These are phyloP conservation scores for Diddensiella caesifluorescens DNA, from an alignment of 805 yeast species.

Conservation along the genomic window DNA sequence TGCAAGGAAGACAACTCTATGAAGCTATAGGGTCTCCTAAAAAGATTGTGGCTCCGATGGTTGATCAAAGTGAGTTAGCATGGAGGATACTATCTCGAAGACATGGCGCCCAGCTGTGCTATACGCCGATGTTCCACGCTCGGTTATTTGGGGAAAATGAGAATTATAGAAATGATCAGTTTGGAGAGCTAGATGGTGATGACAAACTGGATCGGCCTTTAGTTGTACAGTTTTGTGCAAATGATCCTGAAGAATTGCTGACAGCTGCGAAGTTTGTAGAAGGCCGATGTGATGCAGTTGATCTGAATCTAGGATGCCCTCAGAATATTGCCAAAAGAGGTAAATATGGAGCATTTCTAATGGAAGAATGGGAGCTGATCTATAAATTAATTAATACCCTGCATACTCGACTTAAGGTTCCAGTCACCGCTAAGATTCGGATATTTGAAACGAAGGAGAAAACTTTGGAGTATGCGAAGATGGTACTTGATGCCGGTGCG, in stretches of 20 bases:
- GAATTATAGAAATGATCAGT: constrained; percentile 71
- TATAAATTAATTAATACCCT: constrained; percentile 63
- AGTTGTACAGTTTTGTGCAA: constrained; percentile 94
- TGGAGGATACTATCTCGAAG: constrained; percentile 85
- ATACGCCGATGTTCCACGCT: constrained; percentile 97
- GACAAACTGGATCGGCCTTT: constrained; percentile 69
- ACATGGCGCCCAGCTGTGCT: constrained; percentile 90
- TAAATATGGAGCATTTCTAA: constrained; percentile 87
- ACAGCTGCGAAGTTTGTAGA: constrained; percentile 78
- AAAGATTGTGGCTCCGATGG: constrained; percentile 97
- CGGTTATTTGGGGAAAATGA: constrained; percentile 78
- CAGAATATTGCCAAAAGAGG: constrained; percentile 97
- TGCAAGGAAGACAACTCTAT: constrained; percentile 63
- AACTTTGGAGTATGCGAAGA: constrained; percentile 77
- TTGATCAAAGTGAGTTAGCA: constrained; percentile 91
- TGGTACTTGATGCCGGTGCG: constrained; percentile 90
- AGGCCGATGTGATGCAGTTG: constrained; percentile 90
- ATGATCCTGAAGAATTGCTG: constrained; percentile 79
- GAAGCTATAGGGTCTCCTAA: constrained; percentile 67
- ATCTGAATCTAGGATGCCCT: constrained; percentile 94
- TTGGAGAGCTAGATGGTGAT: constrained; percentile 66
- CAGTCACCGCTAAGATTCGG: constrained; percentile 94
- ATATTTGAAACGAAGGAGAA: constrained; percentile 81
- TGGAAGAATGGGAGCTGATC: constrained; percentile 95
- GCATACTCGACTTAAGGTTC: constrained; percentile 69